A percentile compares a stretch with the other conserved stretches of the same genome.
Conservation (phyloP, 108 stramenopile genomes). For the Cyclotella choctawhatcheeana region DNA sequence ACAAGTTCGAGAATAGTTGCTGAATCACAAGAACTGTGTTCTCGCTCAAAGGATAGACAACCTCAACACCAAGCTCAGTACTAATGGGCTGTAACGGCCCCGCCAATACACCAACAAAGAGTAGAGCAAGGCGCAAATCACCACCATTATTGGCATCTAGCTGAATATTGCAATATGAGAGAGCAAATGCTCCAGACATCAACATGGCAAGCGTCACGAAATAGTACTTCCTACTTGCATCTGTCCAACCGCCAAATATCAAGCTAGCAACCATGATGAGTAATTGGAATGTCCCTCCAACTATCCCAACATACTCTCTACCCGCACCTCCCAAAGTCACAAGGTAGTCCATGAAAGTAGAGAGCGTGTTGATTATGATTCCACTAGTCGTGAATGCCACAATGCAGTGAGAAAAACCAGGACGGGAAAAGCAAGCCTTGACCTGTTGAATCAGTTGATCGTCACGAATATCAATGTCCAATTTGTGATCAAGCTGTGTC, state of each 20-base stretch:
- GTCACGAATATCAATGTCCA: constrained; percentile 89
- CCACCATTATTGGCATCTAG: constrained; percentile 75
- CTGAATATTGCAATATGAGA: constrained; percentile 86
- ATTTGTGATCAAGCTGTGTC: constrained; percentile 76
- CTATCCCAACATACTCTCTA: constrained; percentile 79
- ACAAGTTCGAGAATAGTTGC: constrained; percentile 88
- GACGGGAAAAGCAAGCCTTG: constrained; percentile 79
- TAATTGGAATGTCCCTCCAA: constrained; percentile 87
- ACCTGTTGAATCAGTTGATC: constrained; percentile 83
- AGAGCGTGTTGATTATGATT: constrained; percentile 88
- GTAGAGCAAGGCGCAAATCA: constrained; percentile 72
- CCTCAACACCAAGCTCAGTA: constrained; percentile 90
- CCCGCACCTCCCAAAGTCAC: constrained; percentile 86
- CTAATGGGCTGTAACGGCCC: constrained; percentile 91
- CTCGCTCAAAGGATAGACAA: constrained; percentile 85
- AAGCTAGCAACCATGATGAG: constrained; percentile 89
- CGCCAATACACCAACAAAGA: constrained; percentile 84
- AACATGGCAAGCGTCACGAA: constrained; percentile 83
- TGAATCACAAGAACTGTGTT: constrained; percentile 93
- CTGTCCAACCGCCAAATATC: constrained; percentile 83
- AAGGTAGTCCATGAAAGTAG: constrained; percentile 92
- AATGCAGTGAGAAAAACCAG: constrained; percentile 82
- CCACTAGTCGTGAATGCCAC: constrained; percentile 85
- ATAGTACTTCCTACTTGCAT: constrained; percentile 85
- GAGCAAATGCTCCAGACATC: constrained; percentile 83